Base-by-base conservation (phyloP, 768 basidiomycete genomes). In the Boletus rufocinnamomeus region DNA sequence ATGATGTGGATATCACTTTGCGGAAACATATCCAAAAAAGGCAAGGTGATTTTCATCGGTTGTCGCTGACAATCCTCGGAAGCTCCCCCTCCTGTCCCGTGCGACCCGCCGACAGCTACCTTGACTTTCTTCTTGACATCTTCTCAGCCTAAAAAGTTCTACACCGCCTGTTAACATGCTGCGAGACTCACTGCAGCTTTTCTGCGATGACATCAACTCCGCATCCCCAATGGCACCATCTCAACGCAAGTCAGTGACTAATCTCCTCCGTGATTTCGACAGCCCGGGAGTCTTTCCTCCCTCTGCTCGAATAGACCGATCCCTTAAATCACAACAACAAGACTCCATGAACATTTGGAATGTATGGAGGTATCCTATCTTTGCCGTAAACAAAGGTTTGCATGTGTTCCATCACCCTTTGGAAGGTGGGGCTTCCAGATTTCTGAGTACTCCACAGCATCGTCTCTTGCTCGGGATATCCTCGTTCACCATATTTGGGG, bases 401-500 rank as follows among this genome's bases (percentile, higher is more conserved):
- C 21, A 48, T 41, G 13, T 32, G 13, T 27, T 34, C 30, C 6
- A 17, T 16, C 32, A 14, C 17, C 32, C 10, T 34, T 35, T 34
- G 21, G 4, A 54, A 44, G 16, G 19, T 17, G 25, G 25, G 6
- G 3, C 11, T 27, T 11, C 40, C 28, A 25, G 2, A 21, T 45
- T 49, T 50, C 41, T 59, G 44, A 67, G 19, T 43, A 19, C 56
- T 13, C 27, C 11, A 17, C 34, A 73, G 72, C 63, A 40, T 73
- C 73, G 25, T 63, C 65, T 28, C 66, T 86, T 7, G 84, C 86
- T 4, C 75, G 80, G 14, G 94, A 92, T 53, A 80, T 97, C 27
- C 72, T 96, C 48, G 78, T 81, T 8, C 89, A 97, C 70, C 84
- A 88, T 61, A 75, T 98, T 41, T 89, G 85, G 78, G 96, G 96